A percentile compares a stretch with the other conserved stretches of the same genome.
phyloP scores from a whole-genome alignment of 2,329 filamentous ascomycete genomes.

The Sarocladiaceae sp. region DNA sequence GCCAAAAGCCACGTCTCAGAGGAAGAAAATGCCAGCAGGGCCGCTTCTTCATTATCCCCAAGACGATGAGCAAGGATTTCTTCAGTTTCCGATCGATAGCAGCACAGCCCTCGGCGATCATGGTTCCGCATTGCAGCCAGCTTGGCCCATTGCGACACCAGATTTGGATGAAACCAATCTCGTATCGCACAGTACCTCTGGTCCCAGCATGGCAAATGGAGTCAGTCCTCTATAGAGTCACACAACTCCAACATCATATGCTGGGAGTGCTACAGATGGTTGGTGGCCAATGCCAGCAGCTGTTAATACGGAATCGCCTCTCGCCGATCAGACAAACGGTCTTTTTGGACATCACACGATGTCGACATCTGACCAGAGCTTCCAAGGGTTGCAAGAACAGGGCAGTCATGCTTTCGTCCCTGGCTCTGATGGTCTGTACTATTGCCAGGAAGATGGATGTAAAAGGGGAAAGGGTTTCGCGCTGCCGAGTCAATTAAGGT shows the following conservation, averaged over 20 bases:
- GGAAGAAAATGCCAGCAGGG: not conserved
- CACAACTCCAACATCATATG: not conserved
- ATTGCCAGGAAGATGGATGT: too few species aligned
- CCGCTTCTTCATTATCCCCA: not conserved
- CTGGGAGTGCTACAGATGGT: not conserved
- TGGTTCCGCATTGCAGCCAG: not conserved
- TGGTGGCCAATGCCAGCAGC: not conserved
- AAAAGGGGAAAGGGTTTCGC: too few species aligned
- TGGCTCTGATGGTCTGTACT: too few species aligned
- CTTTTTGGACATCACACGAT: too few species aligned
- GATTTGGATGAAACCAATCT: not conserved
- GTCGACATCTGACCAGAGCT: too few species aligned
- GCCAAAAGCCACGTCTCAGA: not conserved
- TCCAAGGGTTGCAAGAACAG: too few species aligned
- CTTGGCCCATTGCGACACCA: not conserved
- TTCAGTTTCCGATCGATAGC: too few species aligned
- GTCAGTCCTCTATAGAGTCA: not conserved
- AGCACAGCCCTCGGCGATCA: not conserved
- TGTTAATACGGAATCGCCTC: not conserved
- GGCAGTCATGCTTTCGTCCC: too few species aligned
- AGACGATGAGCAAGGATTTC: too few species aligned
- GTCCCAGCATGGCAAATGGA: not conserved
- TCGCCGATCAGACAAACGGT: not conserved
- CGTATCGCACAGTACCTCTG: not conserved
- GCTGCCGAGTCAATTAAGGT: too few species aligned